A percentile compares a stretch with the other conserved stretches of the same genome.
phyloP scores from a whole-genome alignment of 2,329 filamentous ascomycete genomes.

The Nannizziopsis arthrosporioides region DNA sequence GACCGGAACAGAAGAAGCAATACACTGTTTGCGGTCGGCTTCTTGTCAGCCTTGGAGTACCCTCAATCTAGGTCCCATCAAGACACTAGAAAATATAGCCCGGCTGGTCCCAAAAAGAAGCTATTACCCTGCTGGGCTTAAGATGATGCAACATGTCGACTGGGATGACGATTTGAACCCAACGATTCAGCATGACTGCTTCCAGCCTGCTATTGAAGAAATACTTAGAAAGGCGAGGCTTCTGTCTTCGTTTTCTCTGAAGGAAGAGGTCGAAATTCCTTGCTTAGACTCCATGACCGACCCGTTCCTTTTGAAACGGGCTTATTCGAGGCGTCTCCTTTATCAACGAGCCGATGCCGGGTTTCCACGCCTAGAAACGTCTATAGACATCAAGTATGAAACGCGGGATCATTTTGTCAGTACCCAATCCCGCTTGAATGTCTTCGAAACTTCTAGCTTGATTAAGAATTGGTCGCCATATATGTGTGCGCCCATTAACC shows the following conservation, averaged over 20 bases:
- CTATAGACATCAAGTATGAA: slow-evolving; percentile 8
- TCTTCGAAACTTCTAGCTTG: slow-evolving; percentile 8
- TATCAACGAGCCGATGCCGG: slow-evolving; percentile 11
- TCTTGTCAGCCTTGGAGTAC: slow-evolving; percentile 12
- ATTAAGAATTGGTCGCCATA: slow-evolving; percentile 9
- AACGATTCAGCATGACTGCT: slow-evolving; percentile 33
- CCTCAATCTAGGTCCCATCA: slow-evolving; percentile 5
- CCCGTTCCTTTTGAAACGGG: slow-evolving; percentile 7
- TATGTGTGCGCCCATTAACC: slow-evolving; percentile 2
- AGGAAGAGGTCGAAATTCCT: slow-evolving; percentile 2
- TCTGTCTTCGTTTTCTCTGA: slow-evolving; percentile 6
- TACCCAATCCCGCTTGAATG: slow-evolving; percentile 5
- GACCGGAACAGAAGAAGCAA: slow-evolving; percentile 18
- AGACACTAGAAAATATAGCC: slow-evolving; percentile 8
- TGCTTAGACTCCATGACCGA: background rate
- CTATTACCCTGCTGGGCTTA: slow-evolving; percentile 36
- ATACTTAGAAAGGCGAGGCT: slow-evolving; percentile 7
- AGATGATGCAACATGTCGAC: slow-evolving; percentile 33
- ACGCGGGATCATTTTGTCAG: slow-evolving; percentile 8
- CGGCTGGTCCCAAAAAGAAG: slow-evolving; percentile 28
- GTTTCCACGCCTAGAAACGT: background rate
- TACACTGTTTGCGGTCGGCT: slow-evolving; percentile 13
- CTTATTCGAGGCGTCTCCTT: slow-evolving; percentile 8
- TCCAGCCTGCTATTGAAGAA: slow-evolving; percentile 13
- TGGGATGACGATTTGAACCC: slow-evolving; percentile 34